Base-by-base conservation (phyloP, 2,329 filamentous ascomycete genomes). In the Paraphoma chrysanthemicola region DNA sequence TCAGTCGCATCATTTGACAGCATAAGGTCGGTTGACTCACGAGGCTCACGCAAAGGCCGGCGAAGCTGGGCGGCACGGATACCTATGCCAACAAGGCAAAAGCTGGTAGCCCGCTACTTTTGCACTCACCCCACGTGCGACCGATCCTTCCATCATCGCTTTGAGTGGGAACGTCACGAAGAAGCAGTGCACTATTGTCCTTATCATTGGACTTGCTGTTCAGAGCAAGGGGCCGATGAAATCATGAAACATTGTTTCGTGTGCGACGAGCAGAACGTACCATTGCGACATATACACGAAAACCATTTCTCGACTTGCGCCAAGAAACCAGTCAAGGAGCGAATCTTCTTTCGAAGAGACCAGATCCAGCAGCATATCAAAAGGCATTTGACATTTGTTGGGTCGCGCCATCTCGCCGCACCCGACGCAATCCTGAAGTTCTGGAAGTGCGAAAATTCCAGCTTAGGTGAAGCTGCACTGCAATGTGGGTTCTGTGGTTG, bases 151-250 rank as follows among this genome's bases (percentile, higher is more conserved):
- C 9, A 1, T 1, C 38, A 44, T 36, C 30, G 42, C 1, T 56
- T 18, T n/a, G 54, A 42, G 9, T 62, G 60, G 60, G 41, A 39
- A 1, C 48, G 57, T 2, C 60, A 62, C 16, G 60, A 62, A n/a
- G 46, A 57, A 29, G 57, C 57, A 0, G 11, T 54, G 0, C 60
- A 62, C 16, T 48, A 62, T n/a, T 49, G 28, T 10, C 60, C 56
- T 0, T 56, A 60, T 44, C 44, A 46, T 6, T 62, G 60, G 60
- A 33, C 56, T 3, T 62, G 60, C 12, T 56, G 49, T 23, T 17
- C 33, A 8, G 28, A 28, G 6, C 4, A 18, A 2, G 16, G 4
- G 4, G 3, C 2, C 4, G 7, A 12, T 9, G 17, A 8, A 8
- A 4, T n/a, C 3, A 10, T 14, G 9, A 14, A 36, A 36, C 10